phyloP scores from a whole-genome alignment of 441 rosid species.

The Kokia cookei region DNA sequence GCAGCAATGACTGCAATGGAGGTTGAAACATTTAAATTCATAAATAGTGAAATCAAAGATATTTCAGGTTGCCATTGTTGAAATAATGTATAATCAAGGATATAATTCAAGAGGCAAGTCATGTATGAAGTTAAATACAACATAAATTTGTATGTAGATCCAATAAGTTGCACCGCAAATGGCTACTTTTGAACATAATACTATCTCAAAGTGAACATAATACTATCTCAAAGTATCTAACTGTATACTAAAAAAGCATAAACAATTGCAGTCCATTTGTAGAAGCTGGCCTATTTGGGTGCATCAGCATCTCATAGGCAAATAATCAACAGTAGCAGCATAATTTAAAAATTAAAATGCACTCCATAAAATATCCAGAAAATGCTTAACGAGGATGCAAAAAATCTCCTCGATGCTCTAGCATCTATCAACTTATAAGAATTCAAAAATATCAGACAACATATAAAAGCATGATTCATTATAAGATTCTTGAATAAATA shows the following conservation, averaged over 20 bases:
- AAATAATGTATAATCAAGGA: background rate
- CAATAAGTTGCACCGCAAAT: background rate
- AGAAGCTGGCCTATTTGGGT: background rate
- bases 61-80: background rate
- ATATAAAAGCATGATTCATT: background rate
- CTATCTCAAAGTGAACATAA: background rate
- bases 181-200: background rate
- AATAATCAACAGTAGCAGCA: background rate
- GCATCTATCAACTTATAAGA: background rate
- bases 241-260: background rate
- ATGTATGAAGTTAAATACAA: background rate
- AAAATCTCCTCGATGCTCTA: background rate
- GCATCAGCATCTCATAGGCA: background rate
- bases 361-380: background rate
- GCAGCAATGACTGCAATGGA: background rate
- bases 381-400: background rate
- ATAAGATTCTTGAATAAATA: conserved; percentile 16
- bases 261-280: background rate
- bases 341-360: background rate
- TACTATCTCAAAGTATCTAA: background rate
- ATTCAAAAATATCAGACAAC: background rate
- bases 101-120: background rate
- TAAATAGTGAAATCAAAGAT: background rate
- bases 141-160: background rate
- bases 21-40: background rate